Base-by-base conservation (phyloP, 2,329 filamentous ascomycete genomes). In the Orbilia oligospora region DNA sequence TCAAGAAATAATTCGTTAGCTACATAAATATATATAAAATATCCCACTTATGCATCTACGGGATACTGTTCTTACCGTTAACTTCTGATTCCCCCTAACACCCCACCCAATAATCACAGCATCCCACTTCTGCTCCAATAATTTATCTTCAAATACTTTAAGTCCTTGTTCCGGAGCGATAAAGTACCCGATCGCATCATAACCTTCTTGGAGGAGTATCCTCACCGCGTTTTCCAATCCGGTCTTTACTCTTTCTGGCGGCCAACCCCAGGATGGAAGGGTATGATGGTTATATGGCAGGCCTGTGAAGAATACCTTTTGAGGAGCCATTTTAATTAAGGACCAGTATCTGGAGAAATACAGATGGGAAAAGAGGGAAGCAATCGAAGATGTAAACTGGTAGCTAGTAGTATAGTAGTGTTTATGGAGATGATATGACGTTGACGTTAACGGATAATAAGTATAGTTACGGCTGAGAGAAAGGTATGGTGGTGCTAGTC, bases 31-130 rank as follows among this genome's bases (percentile, higher is more conserved):
- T 36, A 8, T 8, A 36, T 30, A 30, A n/a, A n/a, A n/a, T n/a
- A n/a, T n/a, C n/a, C n/a, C n/a, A n/a, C n/a, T n/a, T 30, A 30
- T 30, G 3, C 27, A 3, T 30, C 27, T 30, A 3, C 27, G 6
- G 6, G 6, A 30, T 30, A 30, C 27, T 36, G n/a, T 36, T 71
- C 67, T 46, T 24, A 78, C 75, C 12, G 75, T 78, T 27, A 78
- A 63, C 38, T 78, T 63, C 33, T 65, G 69, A 51, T 78, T 78
- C 3, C 75, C 75, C 53, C 75, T 44, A n/a, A 72, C 75, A 16
- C 75, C 75, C 75, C 75, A 78, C 16, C 75, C 75, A 14, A 78
- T 78, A 48, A 78, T 78, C 53, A 78, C 75, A n/a, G 75, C 68
- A 20, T 78, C 75, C 75, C 75, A 78, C 30, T 78, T 72, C 38